Evolutionary conservation across 2,329 filamentous ascomycete species (phyloP), one percentile per base, ranked within the genome.

Genomic region (Penicillium olsonii): DNA sequence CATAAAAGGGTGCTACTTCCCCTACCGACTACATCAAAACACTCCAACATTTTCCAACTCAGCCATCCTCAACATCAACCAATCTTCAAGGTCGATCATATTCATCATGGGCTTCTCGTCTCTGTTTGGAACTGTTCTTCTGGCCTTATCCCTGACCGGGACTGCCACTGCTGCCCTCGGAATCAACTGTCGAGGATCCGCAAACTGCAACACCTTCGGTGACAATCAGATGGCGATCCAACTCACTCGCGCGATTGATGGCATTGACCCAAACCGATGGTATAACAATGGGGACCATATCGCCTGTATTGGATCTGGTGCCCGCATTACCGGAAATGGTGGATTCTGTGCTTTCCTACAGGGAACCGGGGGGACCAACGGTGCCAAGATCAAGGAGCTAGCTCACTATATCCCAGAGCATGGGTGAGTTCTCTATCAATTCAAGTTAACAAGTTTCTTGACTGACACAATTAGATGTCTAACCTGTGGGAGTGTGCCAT

Each of bases 271-370:
- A 12, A 38, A 38, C 19, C 19, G 37, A 22, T 38, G 37, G 37
- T 38, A 44, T 15, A 34, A 44, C 14, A 44, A 44, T 17, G 41
- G 41, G 9, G 41, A 44, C 2, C 41, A 44, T 4, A 44, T 44
- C 33, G 41, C 41, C 18, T 44, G 41, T 12, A 31, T 44, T 22
- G 41, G 41, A 9, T 31, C 27, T 11, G 27, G 27, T 14, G 27
- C 27, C 12, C 27, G 10, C 20, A 35, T 15, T 5, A 33, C 17
- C 14, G 34, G 29, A n/a, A 35, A 35, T 31, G 41, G 41, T 35
- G 41, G 41, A 14, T 44, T 34, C 41, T 44, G 41, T 18, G 41
- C 41, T 12, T 44, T 44, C 29, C 17, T 44, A 14, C 41, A 44
- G 41, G 24, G 24, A 9, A 44, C 41, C 33, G 41, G 41, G 2